Evolutionary conservation across 306 rosid species (phyloP), one percentile per base, ranked within the genome.

Genomic region (Inga leiocalycina): DNA sequence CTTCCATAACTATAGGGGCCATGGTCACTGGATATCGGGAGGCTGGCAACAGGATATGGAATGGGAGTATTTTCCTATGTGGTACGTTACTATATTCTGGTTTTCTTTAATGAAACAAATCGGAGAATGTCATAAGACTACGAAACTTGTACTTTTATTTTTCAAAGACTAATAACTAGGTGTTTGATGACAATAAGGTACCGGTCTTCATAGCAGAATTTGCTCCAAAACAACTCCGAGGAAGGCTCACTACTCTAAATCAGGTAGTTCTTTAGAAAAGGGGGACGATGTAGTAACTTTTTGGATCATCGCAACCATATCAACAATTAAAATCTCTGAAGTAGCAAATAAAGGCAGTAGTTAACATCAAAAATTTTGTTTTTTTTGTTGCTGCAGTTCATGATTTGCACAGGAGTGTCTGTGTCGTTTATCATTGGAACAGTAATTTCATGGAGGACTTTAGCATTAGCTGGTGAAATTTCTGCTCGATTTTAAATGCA

Each of bases 41-140:
- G 98, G 88, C 84, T 93, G 79, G 92, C 93, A 79, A 96, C 97
- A n/a, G 99, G 99, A 85, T 96, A 91, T 80, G 99, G 97, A 88
- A 96, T 96, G 98, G 99, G 99, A 84, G 89, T 94, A 45, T 96
- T 90, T 83, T 96, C 98, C 54, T 96, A 85, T 41, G 97, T 93
- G 92, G 99, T 95, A 49, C 17, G 19, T 49, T 4, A 49, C 19
- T 49, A 70, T 44, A 84, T 82, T 78, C 13, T 72, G 24, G 54
- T 83, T 83, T 74, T 52, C 49, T 80, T 71, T 32, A 77, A 61
- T 77, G 72, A 71, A 82, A 73, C 16, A 32, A 73, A 45, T 81
- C 49, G 52, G 15, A 49, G 35, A 37, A 30, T 30, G 70, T 24
- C 57, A 22, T 69, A 71, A 79, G 10, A 69, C 75, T 5, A 71